Base-by-base conservation (phyloP, 805 yeast genomes). In the Ascoidea asiatica region DNA sequence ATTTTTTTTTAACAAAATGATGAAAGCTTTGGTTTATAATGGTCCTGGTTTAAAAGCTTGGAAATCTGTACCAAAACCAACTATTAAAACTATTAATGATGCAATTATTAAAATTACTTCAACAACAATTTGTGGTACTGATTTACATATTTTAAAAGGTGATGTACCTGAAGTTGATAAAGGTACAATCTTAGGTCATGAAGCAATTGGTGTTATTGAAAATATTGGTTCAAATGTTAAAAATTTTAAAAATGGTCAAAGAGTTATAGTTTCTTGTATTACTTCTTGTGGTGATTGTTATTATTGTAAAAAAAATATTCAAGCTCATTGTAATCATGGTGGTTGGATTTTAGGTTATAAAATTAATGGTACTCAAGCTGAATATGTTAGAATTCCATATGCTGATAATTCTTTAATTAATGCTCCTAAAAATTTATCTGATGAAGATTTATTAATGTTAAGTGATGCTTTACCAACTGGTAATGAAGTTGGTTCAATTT, bases 351-450 rank as follows among this genome's bases (percentile, higher is more conserved):
- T 71, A 36, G 77, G 77, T 37, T 77, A 76, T 49, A 68, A 65
- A 49, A 79, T 81, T 44, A 73, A 79, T 48, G 87, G 87, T 38
- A 79, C 86, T 5, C 81, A 79, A 56, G 76, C 84, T 42, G 81
- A 75, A 53, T 75, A 63, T 55, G 73, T 67, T 51, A 69, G 79
- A 56, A 66, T 75, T 42, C 81, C 79, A 39, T 67, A 57, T 50
- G 74, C 70, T 21, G 71, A 68, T 46, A 44, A 57, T 48, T 67
- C 73, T 0, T 47, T 69, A 39, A 58, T 58, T 48, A 45, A 53
- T 39, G 53, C 53, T 19, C 63, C 58, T n/a, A 67, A 66, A 21
- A 51, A 48, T 8, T 49, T 59, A 20, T 48, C 70, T 7, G 50
- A 54, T 35, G 79, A 77, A 44, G 67, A 77, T 40, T 62, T 77